Evolutionary conservation across 371 early-diverging fungal genomes (phyloP).

Genomic region (Mortierella sp.): DNA sequence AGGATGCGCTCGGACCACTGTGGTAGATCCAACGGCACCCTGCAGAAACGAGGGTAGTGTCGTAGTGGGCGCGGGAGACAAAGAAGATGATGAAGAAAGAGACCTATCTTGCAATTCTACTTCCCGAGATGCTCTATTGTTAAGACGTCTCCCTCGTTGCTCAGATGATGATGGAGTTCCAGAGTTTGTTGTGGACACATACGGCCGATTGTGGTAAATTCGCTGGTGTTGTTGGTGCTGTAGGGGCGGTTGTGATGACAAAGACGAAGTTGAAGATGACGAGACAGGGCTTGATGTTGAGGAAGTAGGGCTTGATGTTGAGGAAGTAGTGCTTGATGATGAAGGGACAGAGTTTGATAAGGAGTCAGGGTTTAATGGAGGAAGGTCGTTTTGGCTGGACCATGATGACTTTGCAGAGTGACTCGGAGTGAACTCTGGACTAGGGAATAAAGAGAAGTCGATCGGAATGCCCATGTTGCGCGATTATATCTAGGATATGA

Average conservation of each 20-base stretch:
- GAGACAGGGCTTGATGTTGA: background rate
- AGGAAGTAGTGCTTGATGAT: background rate
- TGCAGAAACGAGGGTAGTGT: slow-evolving; percentile 17
- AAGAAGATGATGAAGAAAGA: slow-evolving; percentile 12
- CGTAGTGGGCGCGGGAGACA: background rate
- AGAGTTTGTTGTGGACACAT: background rate
- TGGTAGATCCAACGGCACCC: slow-evolving; percentile 4
- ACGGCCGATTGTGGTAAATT: background rate
- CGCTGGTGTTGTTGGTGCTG: background rate
- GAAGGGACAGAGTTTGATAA: slow-evolving; percentile 11
- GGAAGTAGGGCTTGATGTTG: background rate
- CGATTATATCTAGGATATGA: background rate
- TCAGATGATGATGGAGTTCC: background rate
- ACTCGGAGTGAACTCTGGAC: slow-evolving; percentile 12
- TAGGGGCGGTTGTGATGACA: background rate
- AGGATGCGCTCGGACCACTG: slow-evolving; percentile 36
- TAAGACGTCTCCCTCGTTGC: background rate
- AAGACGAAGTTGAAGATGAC: background rate
- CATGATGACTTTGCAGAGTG: slow-evolving; percentile 49
- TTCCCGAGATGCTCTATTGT: background rate
- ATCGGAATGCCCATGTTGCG: slow-evolving; percentile 46
- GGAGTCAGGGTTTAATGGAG: slow-evolving; percentile 15
- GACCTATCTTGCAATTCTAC: slow-evolving; percentile 1
- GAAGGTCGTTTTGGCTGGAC: slow-evolving; percentile 22
- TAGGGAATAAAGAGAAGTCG: slow-evolving; percentile 13